Evolutionary conservation across 23 red algal species (phyloP).

Genomic region (Gracilariopsis chorda): DNA sequence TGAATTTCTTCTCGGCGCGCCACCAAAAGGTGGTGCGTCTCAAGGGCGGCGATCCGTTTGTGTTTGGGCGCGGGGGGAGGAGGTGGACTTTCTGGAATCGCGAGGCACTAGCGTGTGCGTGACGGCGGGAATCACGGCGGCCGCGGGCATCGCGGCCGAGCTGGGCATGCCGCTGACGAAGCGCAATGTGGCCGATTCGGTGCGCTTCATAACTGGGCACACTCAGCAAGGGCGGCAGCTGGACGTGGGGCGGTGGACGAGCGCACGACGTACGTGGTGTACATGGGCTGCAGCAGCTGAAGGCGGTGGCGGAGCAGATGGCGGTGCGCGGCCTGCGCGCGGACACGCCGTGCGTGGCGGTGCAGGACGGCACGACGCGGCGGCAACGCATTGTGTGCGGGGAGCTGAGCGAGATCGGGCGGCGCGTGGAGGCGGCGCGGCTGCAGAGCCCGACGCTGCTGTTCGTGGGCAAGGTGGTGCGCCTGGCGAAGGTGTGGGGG

Average conservation of each 20-base stretch:
- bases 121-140: slow-evolving; percentile 68
- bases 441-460: slow-evolving; percentile 69
- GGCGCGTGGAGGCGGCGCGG: neutral
- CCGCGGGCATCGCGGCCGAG: slow-evolving; percentile 57
- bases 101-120: slow-evolving; percentile 11
- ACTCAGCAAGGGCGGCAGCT: neutral
- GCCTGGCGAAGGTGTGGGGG: slow-evolving; percentile 28
- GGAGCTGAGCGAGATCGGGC: neutral
- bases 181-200: slow-evolving; percentile 20
- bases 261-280: slow-evolving; percentile 64
- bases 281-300: slow-evolving; percentile 63
- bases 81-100: slow-evolving; percentile 57
- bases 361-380: slow-evolving; percentile 41
- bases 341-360: slow-evolving; percentile 48
- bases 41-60: slow-evolving; percentile 90
- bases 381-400: slow-evolving; percentile 49
- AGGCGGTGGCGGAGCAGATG: neutral
- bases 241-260: neutral
- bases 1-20: slow-evolving; percentile 1
- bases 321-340: neutral
- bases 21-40: slow-evolving; percentile 64
- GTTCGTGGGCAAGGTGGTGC: slow-evolving; percentile 68
- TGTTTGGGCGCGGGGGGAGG: slow-evolving; percentile 87
- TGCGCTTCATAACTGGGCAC: slow-evolving; percentile 71
- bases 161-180: slow-evolving; percentile 66